These are phyloP conservation scores for Tuber indicum DNA, from an alignment of 495 filamentous ascomycete genomes.

Conservation along the genomic window DNA sequence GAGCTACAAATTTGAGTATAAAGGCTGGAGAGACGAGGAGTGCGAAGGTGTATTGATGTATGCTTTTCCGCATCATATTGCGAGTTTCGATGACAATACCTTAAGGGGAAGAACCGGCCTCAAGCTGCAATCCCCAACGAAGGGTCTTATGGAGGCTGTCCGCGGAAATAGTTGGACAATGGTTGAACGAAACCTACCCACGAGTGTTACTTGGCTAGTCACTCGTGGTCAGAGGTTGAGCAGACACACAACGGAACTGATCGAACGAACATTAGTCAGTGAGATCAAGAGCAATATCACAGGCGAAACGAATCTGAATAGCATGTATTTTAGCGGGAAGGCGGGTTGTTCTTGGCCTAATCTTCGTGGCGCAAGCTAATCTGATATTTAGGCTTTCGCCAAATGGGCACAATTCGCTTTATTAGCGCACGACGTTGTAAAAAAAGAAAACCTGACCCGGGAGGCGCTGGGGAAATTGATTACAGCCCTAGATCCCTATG, in stretches of 20 bases:
- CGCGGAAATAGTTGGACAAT: slow-evolving; percentile 73
- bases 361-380: slow-evolving; percentile 29
- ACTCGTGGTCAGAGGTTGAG: slow-evolving; percentile 47
- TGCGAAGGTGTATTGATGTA: slow-evolving; percentile 63
- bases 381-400: slow-evolving; percentile 56
- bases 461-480: slow-evolving; percentile 63
- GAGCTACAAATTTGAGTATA: slow-evolving; percentile 65
- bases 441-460: slow-evolving; percentile 54
- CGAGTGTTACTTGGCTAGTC: slow-evolving; percentile 55
- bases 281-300: slow-evolving; percentile 70
- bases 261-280: slow-evolving; percentile 48
- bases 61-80: slow-evolving; percentile 77
- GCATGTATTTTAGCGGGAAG: slow-evolving; percentile 95
- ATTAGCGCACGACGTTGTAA: slow-evolving; percentile 59
- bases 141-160: slow-evolving; percentile 70
- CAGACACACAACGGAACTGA: slow-evolving; percentile 47
- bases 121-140: slow-evolving; percentile 73
- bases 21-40: slow-evolving; percentile 14
- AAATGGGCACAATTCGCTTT: slow-evolving; percentile 76
- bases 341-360: slow-evolving; percentile 38
- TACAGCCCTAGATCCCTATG: slow-evolving; percentile 66
- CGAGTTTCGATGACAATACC: slow-evolving; percentile 62
- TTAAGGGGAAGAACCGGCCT: slow-evolving; percentile 52
- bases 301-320: slow-evolving; percentile 66
- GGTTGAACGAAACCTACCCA: slow-evolving; percentile 64